A percentile compares a stretch with the other conserved stretches of the same genome.
Evolutionary conservation across 2,329 filamentous ascomycete species (phyloP).

Genomic region (Colletotrichum lindemuthianum): DNA sequence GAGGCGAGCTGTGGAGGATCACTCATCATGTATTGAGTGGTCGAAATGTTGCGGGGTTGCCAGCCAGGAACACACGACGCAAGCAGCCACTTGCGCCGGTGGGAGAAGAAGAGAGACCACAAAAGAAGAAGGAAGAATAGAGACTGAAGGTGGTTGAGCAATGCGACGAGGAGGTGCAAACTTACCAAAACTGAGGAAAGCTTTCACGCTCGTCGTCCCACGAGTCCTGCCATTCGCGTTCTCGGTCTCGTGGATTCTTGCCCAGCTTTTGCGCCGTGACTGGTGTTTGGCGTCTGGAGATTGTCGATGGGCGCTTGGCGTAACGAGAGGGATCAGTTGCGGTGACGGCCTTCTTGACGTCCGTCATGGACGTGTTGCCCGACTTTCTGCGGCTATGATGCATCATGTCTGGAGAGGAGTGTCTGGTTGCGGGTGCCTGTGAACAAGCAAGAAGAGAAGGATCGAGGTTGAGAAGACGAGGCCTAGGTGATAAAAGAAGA

Average conservation of each 20-base stretch:
- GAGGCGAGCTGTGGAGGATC: conserved; percentile 24
- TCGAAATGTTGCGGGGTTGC: conserved; percentile 25
- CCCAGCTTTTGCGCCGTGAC: conserved; percentile 57
- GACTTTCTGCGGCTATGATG: conserved; percentile 68
- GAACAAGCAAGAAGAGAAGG: conserved; percentile 33
- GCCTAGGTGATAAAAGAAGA: conserved; percentile 2
- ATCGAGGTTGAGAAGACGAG: conserved; percentile 22
- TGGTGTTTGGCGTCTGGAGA: conserved; percentile 56
- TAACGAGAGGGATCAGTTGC: conserved; percentile 57
- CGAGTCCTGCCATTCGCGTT: conserved; percentile 61
- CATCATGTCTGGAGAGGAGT: conserved; percentile 49
- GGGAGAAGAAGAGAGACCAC: conserved; percentile 6
- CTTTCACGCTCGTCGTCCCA: conserved; percentile 69
- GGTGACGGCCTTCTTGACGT: conserved; percentile 62
- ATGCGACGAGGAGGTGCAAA: conserved; percentile 39
- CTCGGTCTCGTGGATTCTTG: conserved; percentile 61
- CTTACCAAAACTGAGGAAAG: conserved; percentile 74
- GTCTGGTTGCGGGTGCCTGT: conserved; percentile 20
- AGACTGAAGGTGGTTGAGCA: not conserved
- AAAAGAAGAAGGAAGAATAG: conserved; percentile 25
- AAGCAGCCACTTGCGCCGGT: conserved; percentile 18
- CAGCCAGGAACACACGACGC: conserved; percentile 18
- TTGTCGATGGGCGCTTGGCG: conserved; percentile 55
- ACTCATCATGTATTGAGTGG: not conserved
- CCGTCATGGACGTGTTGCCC: conserved; percentile 65